Evolutionary conservation across 2,329 filamentous ascomycete species (phyloP), one percentile per base, ranked within the genome.

Genomic region (Cyclaneusma minus): DNA sequence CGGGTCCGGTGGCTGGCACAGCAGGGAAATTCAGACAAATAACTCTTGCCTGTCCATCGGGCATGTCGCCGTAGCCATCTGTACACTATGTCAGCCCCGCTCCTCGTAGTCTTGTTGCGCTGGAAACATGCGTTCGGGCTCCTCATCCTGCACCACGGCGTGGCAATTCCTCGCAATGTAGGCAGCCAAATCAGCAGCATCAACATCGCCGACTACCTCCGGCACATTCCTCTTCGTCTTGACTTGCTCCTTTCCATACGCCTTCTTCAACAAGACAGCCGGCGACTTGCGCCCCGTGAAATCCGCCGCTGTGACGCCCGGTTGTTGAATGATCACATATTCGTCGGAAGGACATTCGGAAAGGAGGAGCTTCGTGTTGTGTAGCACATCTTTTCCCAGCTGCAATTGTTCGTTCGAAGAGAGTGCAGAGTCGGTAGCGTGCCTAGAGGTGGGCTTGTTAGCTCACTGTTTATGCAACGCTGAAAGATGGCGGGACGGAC

Each of bases 251-350:
- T n/a, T n/a, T n/a, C n/a, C n/a, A n/a, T n/a, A n/a, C n/a, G n/a
- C n/a, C n/a, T n/a, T n/a, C n/a, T n/a, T n/a, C n/a, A n/a, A n/a
- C n/a, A n/a, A n/a, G 23, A 71, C 64, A 12, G 59, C 52, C 4
- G 72, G 50, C 4, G 55, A 51, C n/a, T n/a, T n/a, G n/a, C n/a
- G n/a, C n/a, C n/a, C n/a, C n/a, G 56, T 53, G 41, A 87, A 72
- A 49, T 92, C 82, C 35, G 61, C 58, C 21, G 71, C 65, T 38
- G 74, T 71, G 30, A 84, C 62, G 38, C 78, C 77, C 7, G 79
- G 73, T 47, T 93, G 83, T 16, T 71, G 68, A 34, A 91, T 65
- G 37, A 94, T 50, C 30, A 91, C 56, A 54, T 93, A 93, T 39
- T 66, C 66, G 26, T 72, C 63, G 12, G 79, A 83, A 3, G 77